A percentile compares a stretch with the other conserved stretches of the same genome.
Conservation (phyloP, 2,329 filamentous ascomycete genomes). For the Xylaria sp. region DNA sequence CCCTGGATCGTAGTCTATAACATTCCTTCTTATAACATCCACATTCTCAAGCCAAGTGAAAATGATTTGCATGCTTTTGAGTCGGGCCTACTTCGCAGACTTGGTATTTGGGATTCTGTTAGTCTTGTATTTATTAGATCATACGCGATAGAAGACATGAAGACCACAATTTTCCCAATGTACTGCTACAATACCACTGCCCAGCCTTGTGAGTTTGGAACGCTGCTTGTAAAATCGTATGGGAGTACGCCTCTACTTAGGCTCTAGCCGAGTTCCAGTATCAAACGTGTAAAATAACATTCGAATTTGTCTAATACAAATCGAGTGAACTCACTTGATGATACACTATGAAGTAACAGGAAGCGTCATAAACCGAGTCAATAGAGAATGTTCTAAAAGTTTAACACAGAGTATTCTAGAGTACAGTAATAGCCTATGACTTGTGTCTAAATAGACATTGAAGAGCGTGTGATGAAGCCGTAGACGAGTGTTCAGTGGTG, state of each 20-base stretch:
- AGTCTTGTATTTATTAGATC: background rate
- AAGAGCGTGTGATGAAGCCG: background rate
- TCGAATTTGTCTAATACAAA: background rate
- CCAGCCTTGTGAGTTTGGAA: background rate
- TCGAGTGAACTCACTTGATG: background rate
- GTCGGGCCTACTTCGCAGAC: slow-evolving; percentile 14
- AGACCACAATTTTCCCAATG: background rate
- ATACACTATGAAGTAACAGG: background rate
- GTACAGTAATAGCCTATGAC: background rate
- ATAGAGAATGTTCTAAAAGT: background rate
- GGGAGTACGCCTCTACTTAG: background rate
- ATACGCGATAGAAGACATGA: background rate
- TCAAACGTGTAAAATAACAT: background rate
- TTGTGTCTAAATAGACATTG: background rate
- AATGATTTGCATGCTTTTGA: background rate
- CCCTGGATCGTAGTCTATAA: background rate
- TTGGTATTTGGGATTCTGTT: background rate
- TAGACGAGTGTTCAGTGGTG: background rate
- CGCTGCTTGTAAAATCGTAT: background rate
- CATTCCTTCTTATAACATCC: background rate
- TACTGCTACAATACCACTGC: background rate
- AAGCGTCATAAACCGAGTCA: background rate
- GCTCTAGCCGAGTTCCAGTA: background rate
- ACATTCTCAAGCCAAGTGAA: background rate
- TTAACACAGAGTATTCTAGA: background rate